These are phyloP conservation scores for Cystobasidiopsis lactophilus DNA, from an alignment of 768 basidiomycete genomes.

Conservation along the genomic window DNA sequence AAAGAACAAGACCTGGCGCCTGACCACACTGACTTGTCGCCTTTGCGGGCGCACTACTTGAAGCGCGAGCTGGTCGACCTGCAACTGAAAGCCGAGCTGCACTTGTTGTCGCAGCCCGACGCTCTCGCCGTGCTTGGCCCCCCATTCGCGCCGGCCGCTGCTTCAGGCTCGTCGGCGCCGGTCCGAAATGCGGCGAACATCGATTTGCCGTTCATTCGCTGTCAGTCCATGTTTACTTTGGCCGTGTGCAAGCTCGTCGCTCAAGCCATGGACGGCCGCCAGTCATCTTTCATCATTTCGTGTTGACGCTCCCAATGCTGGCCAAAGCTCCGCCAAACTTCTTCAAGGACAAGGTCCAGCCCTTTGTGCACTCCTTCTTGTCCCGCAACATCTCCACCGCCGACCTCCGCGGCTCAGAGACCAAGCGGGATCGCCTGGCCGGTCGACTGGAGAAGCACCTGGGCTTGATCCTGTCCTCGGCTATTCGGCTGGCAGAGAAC, in stretches of 20 bases:
- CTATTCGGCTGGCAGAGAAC: slow-evolving; percentile 54
- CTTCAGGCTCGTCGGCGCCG: slow-evolving; percentile 23
- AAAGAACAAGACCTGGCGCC: too few species aligned
- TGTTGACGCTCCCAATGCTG: slow-evolving; percentile 89
- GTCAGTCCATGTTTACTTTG: slow-evolving; percentile 18
- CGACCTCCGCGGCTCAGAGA: slow-evolving; percentile 34
- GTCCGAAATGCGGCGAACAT: slow-evolving; percentile 20
- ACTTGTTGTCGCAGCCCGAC: slow-evolving; percentile 32
- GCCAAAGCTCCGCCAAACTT: slow-evolving; percentile 69
- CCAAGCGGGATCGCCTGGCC: slow-evolving; percentile 44
- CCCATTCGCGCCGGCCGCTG: slow-evolving; percentile 46
- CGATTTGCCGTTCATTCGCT: slow-evolving; percentile 71
- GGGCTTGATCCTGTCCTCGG: slow-evolving; percentile 55
- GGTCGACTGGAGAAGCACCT: slow-evolving; percentile 66
- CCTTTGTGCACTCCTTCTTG: slow-evolving; percentile 64
- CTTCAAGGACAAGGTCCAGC: slow-evolving; percentile 84
- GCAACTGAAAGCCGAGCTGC: slow-evolving; percentile 60
- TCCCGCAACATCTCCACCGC: slow-evolving; percentile 49
- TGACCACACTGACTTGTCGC: too few species aligned
- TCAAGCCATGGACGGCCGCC: neutral
- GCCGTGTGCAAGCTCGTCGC: neutral
- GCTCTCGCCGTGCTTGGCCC: slow-evolving; percentile 67
- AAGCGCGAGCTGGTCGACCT: slow-evolving; percentile 85
- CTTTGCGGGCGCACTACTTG: slow-evolving; percentile 65
- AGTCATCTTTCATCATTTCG: slow-evolving; percentile 74